Base-by-base conservation (phyloP, 2,329 filamentous ascomycete species). In the Chaetomiaceae sp. region DNA sequence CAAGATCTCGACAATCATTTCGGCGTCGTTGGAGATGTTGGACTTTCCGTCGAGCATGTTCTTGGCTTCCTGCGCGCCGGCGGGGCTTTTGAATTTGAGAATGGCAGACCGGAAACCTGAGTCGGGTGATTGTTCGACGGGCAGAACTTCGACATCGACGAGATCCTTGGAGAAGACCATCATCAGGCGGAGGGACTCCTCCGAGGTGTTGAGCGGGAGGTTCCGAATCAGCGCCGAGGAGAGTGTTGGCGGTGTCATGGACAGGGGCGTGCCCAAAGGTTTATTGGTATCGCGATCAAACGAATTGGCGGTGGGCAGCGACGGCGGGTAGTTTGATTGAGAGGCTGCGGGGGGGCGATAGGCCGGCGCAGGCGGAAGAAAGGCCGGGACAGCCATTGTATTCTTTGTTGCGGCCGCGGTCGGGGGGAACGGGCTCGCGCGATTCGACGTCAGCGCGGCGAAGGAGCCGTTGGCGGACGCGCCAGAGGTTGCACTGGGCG, bases 1-100 rank as follows among this genome's bases (percentile, higher is more conserved):
- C 33, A 84, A 65, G 6, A 88, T 71, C 59, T 89, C 80, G 40
- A 83, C 81, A 37, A 76, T 71, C 74, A 81, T 75, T 34, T 79
- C 69, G 39, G 74, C 72, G 55, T 78, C 73, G 46, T 77, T 77
- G 38, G 73, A 70, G 42, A 74, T 71, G 51, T 79, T 78, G 22
- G 72, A 71, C 60, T 80, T 79, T 29, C 80, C 80, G 53, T 84
- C 73, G 6, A 85, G 69, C 71, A 78, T 80, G 19, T 72, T 75
- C 64, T 79, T 79, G n/a, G 75, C 80, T 61, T 83, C 76, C 40
- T 74, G 68, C 14, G 82, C 82, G 44, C 76, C 81, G n/a, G 68
- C 65, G 51, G 73, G 70, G 23, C 73, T 74, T 62, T 74, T 76
- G 65, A 84, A 84, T 55, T 68, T 73, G 51, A 83, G 64, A 29